phyloP scores from a whole-genome alignment of 208 protist species.

The Crithidia brevicula region DNA sequence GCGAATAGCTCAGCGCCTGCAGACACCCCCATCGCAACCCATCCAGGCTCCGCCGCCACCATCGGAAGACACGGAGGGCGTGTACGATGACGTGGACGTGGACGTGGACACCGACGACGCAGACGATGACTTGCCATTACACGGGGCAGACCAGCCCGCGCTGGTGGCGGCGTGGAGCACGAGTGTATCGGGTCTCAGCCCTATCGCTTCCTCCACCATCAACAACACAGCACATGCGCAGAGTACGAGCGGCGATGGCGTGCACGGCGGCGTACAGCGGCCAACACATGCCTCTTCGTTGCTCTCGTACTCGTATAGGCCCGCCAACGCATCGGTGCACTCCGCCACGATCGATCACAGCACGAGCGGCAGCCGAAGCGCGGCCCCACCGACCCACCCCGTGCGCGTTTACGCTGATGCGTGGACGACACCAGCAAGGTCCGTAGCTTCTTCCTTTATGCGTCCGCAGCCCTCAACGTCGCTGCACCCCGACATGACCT shows the following conservation, averaged over 20 bases:
- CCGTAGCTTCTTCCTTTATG: neutral
- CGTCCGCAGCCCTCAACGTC: neutral
- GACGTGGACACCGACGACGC: neutral
- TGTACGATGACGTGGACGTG: neutral
- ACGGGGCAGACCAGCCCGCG: neutral
- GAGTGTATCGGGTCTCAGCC: slow-evolving; percentile 19
- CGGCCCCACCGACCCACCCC: neutral
- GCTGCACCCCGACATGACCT: neutral
- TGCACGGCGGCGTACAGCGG: neutral
- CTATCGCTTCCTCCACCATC: slow-evolving; percentile 19
- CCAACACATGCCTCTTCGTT: neutral
- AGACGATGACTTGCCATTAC: neutral
- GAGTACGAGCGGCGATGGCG: neutral
- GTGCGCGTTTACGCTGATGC: slow-evolving; percentile 6
- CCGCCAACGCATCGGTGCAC: neutral
- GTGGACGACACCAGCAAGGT: neutral
- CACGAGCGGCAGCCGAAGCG: neutral
- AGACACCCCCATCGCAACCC: neutral
- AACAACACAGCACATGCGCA: neutral
- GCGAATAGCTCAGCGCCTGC: too few species aligned
- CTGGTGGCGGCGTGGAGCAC: slow-evolving; percentile 30
- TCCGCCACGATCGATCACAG: neutral
- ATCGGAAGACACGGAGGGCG: neutral
- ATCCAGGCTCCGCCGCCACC: neutral
- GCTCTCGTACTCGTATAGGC: slow-evolving; percentile 11